phyloP scores from a whole-genome alignment of 1,284 basidiomycete species.

The Sutorius eximius region DNA sequence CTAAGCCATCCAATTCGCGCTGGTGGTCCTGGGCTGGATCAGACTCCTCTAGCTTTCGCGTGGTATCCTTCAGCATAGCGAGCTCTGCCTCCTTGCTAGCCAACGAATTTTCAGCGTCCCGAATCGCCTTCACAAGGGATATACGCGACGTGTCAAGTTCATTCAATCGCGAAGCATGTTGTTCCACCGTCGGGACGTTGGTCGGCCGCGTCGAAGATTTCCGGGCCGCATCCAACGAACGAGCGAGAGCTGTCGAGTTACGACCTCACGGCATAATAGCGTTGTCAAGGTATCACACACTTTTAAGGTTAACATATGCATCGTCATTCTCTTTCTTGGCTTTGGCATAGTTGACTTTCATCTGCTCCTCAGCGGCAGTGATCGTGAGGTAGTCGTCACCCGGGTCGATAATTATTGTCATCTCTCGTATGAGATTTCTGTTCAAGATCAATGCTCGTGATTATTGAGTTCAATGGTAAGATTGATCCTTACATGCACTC shows the following conservation, averaged over 20 bases:
- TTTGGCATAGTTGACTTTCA: conserved; percentile 52
- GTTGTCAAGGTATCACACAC: conserved; percentile 33
- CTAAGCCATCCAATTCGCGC: conserved; percentile 61
- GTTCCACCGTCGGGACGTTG: conserved; percentile 63
- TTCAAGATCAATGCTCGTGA: neutral
- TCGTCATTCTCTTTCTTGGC: conserved; percentile 66
- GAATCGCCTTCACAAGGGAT: conserved; percentile 72
- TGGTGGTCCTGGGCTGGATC: conserved; percentile 72
- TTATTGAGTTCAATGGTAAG: neutral
- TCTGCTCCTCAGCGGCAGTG: conserved; percentile 65
- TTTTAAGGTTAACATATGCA: conserved; percentile 58
- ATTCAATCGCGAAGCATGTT: conserved; percentile 60
- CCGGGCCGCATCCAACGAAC: conserved; percentile 64
- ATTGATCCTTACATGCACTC: conserved; percentile 33
- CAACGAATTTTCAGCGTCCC: conserved; percentile 63
- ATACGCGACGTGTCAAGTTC: conserved; percentile 62
- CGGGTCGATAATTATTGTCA: conserved; percentile 68
- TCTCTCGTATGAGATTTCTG: conserved; percentile 66
- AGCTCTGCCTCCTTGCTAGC: conserved; percentile 70
- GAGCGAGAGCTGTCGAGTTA: conserved; percentile 53
- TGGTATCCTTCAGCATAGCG: conserved; percentile 62
- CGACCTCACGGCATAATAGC: neutral
- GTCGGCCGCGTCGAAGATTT: conserved; percentile 67
- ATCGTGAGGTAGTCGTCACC: conserved; percentile 75
- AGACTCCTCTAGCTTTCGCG: conserved; percentile 56